Base-by-base conservation (phyloP, 192 early-diverging fungal species). In the Rhizoclosmatium sp. region DNA sequence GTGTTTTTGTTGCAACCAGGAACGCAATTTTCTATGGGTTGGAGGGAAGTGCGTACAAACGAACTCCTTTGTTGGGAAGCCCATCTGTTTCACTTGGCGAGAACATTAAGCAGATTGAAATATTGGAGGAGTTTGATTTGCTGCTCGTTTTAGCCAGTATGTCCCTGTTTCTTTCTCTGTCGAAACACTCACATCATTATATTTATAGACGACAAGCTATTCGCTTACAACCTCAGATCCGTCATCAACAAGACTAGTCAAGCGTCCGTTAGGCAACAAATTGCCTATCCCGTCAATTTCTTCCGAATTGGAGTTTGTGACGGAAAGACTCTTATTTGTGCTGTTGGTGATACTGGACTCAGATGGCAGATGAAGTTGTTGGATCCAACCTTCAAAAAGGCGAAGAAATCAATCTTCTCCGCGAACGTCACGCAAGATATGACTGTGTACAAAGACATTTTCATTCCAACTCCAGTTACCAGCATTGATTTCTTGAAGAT, bases 381-480 rank as follows among this genome's bases (percentile, higher is more conserved):
- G 79, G 94, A 95, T 58, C 70, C 70, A 10, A 42, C 21, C 58
- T 92, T 93, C 1, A 83, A 69, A 16, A 83, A 59, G 16, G 85
- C 71, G 75, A 86, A 78, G 76, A 72, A 69, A 42, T 47, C 91
- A 85, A 65, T 81, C 88, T 47, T 90, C 89, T 69, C 82, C 85
- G 74, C 71, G 92, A 64, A 84, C 85, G 71, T 56, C 83, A 41
- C 84, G 84, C 75, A 92, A 88, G 86, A 89, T 91, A 78, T 4
- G 71, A 3, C 21, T 59, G 31, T 69, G 16, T 79, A 39, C 19
- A 39, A 95, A 89, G 95, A 99, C 78, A 93, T 96, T 78, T 99
- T 97, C 82, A 95, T 98, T 82, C 95, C 96, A 7, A 91, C 93
- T 47, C 94, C 97, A 86, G 90, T 93, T 23, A 93, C 87, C 46